Evolutionary conservation across 2,329 filamentous ascomycete species (phyloP).

Genomic region (Pseudogymnoascus sp.): DNA sequence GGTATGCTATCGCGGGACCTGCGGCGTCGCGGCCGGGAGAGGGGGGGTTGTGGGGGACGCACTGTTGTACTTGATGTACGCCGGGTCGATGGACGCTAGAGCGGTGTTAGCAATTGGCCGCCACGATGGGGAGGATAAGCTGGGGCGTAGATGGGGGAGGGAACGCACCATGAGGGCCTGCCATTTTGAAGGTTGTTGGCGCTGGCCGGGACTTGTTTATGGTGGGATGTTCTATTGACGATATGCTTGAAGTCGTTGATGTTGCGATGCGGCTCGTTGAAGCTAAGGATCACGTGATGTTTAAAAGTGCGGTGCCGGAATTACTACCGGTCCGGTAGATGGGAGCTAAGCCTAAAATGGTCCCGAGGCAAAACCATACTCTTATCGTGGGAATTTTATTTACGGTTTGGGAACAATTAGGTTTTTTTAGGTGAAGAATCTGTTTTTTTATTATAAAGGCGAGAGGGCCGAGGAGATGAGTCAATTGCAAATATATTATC

Average conservation of each 20-base stretch:
- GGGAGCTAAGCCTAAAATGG: neutral
- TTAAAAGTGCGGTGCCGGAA: neutral
- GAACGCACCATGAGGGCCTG: constrained; percentile 40
- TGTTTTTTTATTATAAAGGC: neutral
- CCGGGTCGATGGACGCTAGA: constrained; percentile 40
- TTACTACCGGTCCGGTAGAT: neutral
- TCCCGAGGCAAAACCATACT: neutral
- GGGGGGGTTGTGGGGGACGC: constrained; percentile 22
- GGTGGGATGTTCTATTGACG: constrained; percentile 2
- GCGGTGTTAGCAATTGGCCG: constrained; percentile 9
- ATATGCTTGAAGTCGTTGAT: constrained; percentile 9
- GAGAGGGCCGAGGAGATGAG: neutral
- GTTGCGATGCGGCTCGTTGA: constrained; percentile 14
- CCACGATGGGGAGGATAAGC: neutral
- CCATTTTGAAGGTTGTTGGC: constrained; percentile 34
- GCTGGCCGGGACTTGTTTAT: constrained; percentile 10
- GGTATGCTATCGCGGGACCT: neutral
- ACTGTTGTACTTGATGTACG: constrained; percentile 47
- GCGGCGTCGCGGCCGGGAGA: neutral
- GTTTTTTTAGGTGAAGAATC: neutral
- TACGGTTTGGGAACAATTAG: neutral
- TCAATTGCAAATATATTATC: neutral
- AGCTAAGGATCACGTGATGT: neutral
- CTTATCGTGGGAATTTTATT: neutral
- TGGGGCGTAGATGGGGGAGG: neutral